Evolutionary conservation across 2,329 filamentous ascomycete species (phyloP).

Genomic region (Lasiodiplodia gonubiensis): DNA sequence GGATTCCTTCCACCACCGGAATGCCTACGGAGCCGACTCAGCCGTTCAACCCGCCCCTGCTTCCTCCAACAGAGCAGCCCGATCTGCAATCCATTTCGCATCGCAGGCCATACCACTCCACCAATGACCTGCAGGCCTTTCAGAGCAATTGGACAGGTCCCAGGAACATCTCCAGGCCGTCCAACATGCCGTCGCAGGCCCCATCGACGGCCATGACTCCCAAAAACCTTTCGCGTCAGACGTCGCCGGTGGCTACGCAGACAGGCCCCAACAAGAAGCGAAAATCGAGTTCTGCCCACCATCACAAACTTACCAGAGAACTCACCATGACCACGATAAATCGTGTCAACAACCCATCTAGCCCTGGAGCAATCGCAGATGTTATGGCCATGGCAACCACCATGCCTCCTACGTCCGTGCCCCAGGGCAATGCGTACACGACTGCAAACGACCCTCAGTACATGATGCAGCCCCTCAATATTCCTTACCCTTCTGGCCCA

Average conservation of each 20-base stretch:
- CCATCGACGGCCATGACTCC: conserved; percentile 60
- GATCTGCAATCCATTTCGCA: conserved; percentile 51
- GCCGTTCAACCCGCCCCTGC: conserved; percentile 16
- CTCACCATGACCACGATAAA: conserved; percentile 92
- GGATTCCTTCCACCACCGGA: conserved; percentile 43
- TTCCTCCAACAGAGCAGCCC: conserved; percentile 12
- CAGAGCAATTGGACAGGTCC: conserved; percentile 35
- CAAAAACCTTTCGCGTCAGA: conserved; percentile 72
- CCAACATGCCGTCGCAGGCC: conserved; percentile 36
- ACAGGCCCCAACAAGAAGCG: conserved; percentile 78
- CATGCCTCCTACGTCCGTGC: conserved; percentile 34
- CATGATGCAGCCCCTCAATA: conserved; percentile 32
- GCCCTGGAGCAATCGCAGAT: background rate
- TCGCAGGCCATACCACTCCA: conserved; percentile 61
- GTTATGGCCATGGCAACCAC: background rate
- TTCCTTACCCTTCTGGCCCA: conserved; percentile 63
- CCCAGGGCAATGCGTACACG: conserved; percentile 38
- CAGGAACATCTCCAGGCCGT: background rate
- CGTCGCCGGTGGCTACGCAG: conserved; percentile 67
- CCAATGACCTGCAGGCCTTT: conserved; percentile 66
- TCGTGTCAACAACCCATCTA: conserved; percentile 66
- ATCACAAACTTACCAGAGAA: conserved; percentile 70
- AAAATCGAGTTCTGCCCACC: conserved; percentile 67
- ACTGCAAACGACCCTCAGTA: conserved; percentile 25
- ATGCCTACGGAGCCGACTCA: conserved; percentile 34